phyloP scores from a whole-genome alignment of 169 alveolate species.

The Eimeria praecox region DNA sequence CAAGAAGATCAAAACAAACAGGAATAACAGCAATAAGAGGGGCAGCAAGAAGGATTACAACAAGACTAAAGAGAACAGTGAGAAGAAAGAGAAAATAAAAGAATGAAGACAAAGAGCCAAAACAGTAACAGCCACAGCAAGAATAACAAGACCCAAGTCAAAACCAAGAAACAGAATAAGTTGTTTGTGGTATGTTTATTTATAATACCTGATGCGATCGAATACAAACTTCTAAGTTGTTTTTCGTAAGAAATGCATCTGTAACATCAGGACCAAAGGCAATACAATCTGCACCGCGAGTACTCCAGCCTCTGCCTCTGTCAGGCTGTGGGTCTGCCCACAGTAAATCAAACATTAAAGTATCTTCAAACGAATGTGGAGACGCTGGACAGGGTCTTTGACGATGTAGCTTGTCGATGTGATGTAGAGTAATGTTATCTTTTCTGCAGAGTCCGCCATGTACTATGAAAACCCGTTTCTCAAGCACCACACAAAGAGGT shows the following conservation, averaged over 20 bases:
- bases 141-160: too few species aligned
- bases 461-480: constrained; percentile 91
- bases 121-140: too few species aligned
- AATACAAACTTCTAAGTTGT: constrained; percentile 92
- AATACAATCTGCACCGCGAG: constrained; percentile 94
- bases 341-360: constrained; percentile 93
- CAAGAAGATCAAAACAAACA: too few species aligned
- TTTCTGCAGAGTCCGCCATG: constrained; percentile 95
- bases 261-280: constrained; percentile 96
- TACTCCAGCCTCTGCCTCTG: constrained; percentile 90
- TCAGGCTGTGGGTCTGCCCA: constrained; percentile 96
- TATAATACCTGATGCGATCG: constrained; percentile 95
- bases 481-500: constrained; percentile 91
- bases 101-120: too few species aligned
- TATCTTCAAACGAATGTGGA: constrained; percentile 91
- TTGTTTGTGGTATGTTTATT: too few species aligned
- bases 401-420: constrained; percentile 90
- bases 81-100: too few species aligned
- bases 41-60: too few species aligned
- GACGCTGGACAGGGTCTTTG: constrained; percentile 92
- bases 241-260: constrained; percentile 90
- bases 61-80: too few species aligned
- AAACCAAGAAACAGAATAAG: too few species aligned
- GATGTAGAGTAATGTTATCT: constrained; percentile 91
- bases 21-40: too few species aligned